A percentile compares a stretch with the other conserved stretches of the same genome.
Conservation (phyloP, 2,329 filamentous ascomycete genomes). For the Diaporthe ilicicola region DNA sequence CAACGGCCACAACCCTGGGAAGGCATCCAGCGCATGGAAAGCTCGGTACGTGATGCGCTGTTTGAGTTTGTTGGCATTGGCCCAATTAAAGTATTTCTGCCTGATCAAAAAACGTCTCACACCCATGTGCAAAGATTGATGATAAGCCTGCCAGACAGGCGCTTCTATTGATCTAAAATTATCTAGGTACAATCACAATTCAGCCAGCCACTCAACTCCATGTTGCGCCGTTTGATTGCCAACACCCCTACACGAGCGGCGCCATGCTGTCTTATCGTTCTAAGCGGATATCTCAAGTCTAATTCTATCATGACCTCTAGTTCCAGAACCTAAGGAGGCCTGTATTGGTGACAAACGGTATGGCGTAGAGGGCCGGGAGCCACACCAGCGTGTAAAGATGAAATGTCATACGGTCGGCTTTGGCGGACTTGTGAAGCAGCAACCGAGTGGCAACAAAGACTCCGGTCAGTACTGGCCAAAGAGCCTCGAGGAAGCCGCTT, state of each 20-base stretch:
- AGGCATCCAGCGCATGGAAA: background rate
- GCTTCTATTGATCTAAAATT: background rate
- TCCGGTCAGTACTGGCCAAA: too few species aligned
- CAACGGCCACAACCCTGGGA: too few species aligned
- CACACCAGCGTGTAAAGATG: too few species aligned
- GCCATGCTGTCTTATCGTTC: background rate
- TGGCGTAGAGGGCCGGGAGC: too few species aligned
- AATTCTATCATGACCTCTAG: background rate
- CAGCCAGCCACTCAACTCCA: background rate
- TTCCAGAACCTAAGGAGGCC: background rate
- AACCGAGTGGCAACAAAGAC: too few species aligned
- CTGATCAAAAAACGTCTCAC: background rate
- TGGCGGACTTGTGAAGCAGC: too few species aligned
- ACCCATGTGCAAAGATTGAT: background rate
- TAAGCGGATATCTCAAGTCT: background rate
- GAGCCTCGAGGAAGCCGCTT: too few species aligned
- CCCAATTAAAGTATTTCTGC: background rate
- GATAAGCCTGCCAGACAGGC: background rate
- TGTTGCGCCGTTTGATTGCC: background rate
- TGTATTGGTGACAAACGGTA: background rate
- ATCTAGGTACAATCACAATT: background rate
- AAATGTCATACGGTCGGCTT: too few species aligned
- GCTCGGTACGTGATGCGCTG: background rate
- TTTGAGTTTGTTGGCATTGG: background rate
- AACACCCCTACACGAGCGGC: background rate